Conservation (phyloP, 768 basidiomycete species). For the Epithele typhae region DNA sequence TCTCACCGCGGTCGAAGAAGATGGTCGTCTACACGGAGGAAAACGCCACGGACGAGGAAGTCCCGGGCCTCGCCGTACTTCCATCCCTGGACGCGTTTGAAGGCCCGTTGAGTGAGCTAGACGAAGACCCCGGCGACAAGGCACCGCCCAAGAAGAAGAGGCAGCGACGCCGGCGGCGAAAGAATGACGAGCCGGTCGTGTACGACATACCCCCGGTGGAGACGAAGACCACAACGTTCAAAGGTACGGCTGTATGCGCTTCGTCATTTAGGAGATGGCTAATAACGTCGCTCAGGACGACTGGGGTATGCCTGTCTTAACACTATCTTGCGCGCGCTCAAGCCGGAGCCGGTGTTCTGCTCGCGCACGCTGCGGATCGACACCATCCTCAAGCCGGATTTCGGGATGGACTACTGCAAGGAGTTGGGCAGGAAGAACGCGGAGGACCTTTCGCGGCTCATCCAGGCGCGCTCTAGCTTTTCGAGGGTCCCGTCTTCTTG, state of each 20-base stretch:
- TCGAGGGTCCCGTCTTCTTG: too few relatives aligned
- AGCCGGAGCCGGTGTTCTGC: slow-evolving; percentile 75
- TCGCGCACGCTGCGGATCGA: slow-evolving; percentile 52
- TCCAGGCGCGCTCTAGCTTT: slow-evolving; percentile 36
- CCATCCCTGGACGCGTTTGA: slow-evolving; percentile 5
- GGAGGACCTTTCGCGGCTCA: slow-evolving; percentile 64
- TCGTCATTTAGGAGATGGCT: not conserved
- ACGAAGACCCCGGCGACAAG: slow-evolving; percentile 10
- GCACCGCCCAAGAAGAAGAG: slow-evolving; percentile 25
- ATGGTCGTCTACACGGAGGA: slow-evolving; percentile 13
- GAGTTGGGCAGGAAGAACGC: slow-evolving; percentile 75
- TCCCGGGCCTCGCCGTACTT: too few relatives aligned
- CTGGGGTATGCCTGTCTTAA: slow-evolving; percentile 81
- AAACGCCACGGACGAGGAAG: not conserved
- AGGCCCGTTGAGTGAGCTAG: slow-evolving; percentile 19
- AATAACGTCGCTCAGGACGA: slow-evolving; percentile 3
- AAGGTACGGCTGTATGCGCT: slow-evolving; percentile 47
- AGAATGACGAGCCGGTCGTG: slow-evolving; percentile 42
- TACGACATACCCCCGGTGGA: slow-evolving; percentile 73
- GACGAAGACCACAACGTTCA: slow-evolving; percentile 62
- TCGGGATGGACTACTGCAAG: slow-evolving; percentile 65
- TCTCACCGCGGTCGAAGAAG: slow-evolving; percentile 8
- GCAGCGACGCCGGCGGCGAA: slow-evolving; percentile 25
- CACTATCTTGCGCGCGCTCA: slow-evolving; percentile 69
- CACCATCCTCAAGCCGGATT: slow-evolving; percentile 74